phyloP scores from a whole-genome alignment of 2,329 filamentous ascomycete genomes.

The Endoconidiophora polonica region DNA sequence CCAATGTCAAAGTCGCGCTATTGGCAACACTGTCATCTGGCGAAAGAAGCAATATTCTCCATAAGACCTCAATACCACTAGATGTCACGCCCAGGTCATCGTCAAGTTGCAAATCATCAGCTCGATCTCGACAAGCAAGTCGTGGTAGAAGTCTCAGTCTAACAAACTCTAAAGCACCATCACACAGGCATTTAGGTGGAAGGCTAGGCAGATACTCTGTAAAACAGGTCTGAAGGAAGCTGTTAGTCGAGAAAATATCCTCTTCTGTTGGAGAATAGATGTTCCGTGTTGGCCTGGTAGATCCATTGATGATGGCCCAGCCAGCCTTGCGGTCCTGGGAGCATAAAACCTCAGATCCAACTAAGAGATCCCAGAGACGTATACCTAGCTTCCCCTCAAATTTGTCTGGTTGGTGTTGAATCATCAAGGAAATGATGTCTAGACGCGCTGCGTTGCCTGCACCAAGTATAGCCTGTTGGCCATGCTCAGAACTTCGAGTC shows the following conservation, averaged over 20 bases:
- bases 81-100: constrained; percentile 35
- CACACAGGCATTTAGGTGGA: constrained; percentile 39
- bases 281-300: no score
- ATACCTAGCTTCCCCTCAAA: constrained; percentile 45
- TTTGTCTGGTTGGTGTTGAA: constrained; percentile 42
- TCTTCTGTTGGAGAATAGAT: constrained; percentile 20
- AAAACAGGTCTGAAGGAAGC: constrained; percentile 39
- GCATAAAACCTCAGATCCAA: constrained; percentile 45
- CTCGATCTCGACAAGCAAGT: constrained; percentile 23
- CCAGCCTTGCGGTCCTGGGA: constrained; percentile 45
- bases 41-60: constrained; percentile 62
- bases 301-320: constrained; percentile 48
- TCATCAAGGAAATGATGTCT: constrained; percentile 40
- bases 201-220: constrained; percentile 39
- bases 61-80: constrained; percentile 53
- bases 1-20: constrained; percentile 52
- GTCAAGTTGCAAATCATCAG: constrained; percentile 29
- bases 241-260: constrained; percentile 28
- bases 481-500: constrained; percentile 18
- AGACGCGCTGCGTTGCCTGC: constrained; percentile 35
- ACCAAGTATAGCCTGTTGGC: constrained; percentile 26
- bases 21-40: constrained; percentile 48
- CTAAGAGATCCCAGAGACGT: constrained; percentile 54
- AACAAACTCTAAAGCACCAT: constrained; percentile 47
- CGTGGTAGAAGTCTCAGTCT: constrained; percentile 32